A percentile compares a stretch with the other conserved stretches of the same genome.
These are phyloP conservation scores for Gracilaria caudata DNA, from an alignment of 23 red algal species.

Conservation along the genomic window DNA sequence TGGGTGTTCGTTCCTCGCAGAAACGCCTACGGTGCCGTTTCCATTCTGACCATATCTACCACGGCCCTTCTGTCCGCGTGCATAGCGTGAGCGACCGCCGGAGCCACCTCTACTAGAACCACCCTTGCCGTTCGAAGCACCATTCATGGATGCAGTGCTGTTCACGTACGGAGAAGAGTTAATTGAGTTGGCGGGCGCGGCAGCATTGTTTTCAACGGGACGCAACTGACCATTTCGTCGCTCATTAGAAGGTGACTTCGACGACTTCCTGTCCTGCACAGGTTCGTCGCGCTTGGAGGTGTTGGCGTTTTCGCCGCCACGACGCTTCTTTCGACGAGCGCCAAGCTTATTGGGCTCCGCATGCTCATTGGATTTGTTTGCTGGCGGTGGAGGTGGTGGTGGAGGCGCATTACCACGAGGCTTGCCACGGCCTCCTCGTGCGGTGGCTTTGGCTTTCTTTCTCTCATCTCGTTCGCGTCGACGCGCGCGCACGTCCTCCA, in stretches of 20 bases:
- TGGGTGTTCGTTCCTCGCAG: background rate
- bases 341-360: background rate
- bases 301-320: conserved; percentile 4
- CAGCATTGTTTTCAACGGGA: background rate
- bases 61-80: conserved; percentile 29
- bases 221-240: conserved; percentile 26
- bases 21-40: background rate
- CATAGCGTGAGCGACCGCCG: conserved; percentile 5
- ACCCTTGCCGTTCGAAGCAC: background rate
- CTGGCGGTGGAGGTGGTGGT: background rate
- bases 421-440: conserved; percentile 20
- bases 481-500: conserved; percentile 62
- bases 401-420: conserved; percentile 11
- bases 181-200: background rate
- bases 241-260: background rate
- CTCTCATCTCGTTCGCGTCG: conserved; percentile 56
- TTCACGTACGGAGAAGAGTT: conserved; percentile 5
- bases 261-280: conserved; percentile 1
- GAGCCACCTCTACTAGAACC: conserved; percentile 2
- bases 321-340: conserved; percentile 36
- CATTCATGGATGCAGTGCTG: background rate
- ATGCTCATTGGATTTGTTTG: background rate
- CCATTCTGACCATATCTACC: conserved; percentile 17
- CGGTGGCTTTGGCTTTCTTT: conserved; percentile 43
- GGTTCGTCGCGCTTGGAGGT: conserved; percentile 10